A percentile compares a stretch with the other conserved stretches of the same genome.
Conservation (phyloP, 2,329 filamentous ascomycete species). For the Cryphonectria parasitica region DNA sequence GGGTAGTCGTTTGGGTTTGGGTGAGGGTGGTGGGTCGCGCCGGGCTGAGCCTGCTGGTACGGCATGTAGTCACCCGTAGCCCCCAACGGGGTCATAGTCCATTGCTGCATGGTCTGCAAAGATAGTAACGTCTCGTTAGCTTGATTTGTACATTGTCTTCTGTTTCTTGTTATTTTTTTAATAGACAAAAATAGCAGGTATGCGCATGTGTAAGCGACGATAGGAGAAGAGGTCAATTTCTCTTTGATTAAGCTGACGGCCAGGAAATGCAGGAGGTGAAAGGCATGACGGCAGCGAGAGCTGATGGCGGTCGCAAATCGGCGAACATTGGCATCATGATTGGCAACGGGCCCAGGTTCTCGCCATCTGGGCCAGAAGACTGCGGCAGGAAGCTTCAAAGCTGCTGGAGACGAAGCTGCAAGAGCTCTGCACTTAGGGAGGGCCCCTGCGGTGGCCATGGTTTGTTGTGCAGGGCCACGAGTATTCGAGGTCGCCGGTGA, state of each 20-base stretch:
- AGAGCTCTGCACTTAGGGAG: background rate
- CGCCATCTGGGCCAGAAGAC: background rate
- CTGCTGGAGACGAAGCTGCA: constrained; percentile 11
- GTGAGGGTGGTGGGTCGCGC: constrained; percentile 53
- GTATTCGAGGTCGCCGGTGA: constrained; percentile 28
- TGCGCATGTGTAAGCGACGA: background rate
- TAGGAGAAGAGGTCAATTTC: background rate
- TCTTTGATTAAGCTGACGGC: background rate
- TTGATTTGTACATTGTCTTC: background rate
- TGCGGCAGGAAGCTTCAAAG: background rate
- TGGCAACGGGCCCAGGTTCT: background rate
- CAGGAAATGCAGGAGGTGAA: background rate
- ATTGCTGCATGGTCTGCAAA: constrained; percentile 61
- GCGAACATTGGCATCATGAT: background rate
- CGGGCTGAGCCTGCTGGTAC: constrained; percentile 52
- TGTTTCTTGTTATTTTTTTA: background rate
- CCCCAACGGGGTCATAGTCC: constrained; percentile 61
- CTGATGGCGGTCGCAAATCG: background rate
- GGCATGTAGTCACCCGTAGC: constrained; percentile 38
- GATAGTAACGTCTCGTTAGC: constrained; percentile 33
- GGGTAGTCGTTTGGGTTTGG: constrained; percentile 52
- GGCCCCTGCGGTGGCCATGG: background rate
- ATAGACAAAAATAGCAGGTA: background rate
- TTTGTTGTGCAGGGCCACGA: background rate
- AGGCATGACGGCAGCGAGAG: constrained; percentile 2